Conservation (phyloP, 2,329 filamentous ascomycete species). For the Aspergillus sp. region DNA sequence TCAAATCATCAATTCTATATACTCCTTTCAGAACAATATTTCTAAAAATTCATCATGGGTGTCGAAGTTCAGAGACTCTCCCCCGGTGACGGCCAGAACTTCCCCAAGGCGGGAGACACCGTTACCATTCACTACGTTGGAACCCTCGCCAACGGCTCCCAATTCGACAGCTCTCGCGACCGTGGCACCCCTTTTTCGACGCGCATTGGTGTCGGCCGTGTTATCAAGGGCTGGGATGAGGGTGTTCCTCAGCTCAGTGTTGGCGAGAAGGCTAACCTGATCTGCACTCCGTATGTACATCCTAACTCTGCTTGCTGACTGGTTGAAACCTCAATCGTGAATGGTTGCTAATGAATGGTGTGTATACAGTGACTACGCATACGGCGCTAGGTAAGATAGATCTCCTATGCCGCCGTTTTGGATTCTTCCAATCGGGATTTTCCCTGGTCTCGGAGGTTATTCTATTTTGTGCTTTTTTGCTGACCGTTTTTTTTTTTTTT, state of each 20-base stretch:
- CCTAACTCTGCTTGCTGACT: background rate
- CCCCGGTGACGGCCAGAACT: slow-evolving; percentile 61
- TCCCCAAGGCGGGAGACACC: slow-evolving; percentile 65
- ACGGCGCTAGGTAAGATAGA: slow-evolving; percentile 30
- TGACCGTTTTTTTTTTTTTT: background rate
- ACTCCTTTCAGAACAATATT: background rate
- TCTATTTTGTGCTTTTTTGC: background rate
- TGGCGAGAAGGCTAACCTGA: slow-evolving; percentile 84
- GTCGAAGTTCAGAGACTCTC: slow-evolving; percentile 67
- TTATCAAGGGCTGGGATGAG: slow-evolving; percentile 89
- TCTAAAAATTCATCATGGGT: slow-evolving; percentile 55
- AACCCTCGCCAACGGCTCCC: slow-evolving; percentile 59
- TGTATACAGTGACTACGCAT: slow-evolving; percentile 37
- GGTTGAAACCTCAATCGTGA: background rate
- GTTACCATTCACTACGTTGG: slow-evolving; percentile 93
- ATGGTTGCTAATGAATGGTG: slow-evolving; percentile 3
- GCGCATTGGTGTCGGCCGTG: slow-evolving; percentile 75
- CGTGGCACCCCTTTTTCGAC: slow-evolving; percentile 70
- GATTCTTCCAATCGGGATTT: background rate
- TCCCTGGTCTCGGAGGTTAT: background rate
- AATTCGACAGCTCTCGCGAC: slow-evolving; percentile 81
- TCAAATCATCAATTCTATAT: background rate
- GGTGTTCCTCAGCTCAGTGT: slow-evolving; percentile 82
- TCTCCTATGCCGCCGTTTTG: background rate
- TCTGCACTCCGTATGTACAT: slow-evolving; percentile 68